Evolutionary conservation across 805 yeast genomes (phyloP), one percentile per base, ranked within the genome.

Genomic region (Lipomyces yamadae): DNA sequence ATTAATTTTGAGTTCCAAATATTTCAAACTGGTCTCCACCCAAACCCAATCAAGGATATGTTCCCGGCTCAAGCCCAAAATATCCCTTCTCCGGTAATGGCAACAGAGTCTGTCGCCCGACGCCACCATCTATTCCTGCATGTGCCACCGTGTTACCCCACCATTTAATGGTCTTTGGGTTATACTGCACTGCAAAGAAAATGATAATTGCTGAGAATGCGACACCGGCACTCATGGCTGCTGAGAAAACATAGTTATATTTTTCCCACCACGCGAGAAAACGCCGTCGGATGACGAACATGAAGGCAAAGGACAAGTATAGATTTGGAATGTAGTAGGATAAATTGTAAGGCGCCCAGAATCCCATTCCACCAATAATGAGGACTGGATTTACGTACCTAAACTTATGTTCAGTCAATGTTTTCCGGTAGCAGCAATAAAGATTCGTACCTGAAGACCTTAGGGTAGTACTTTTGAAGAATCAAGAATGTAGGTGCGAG

Each of bases 201-300:
- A 88, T 83, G 35, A 87, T 67, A 61, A 88, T 78, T 1, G 88
- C 83, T 33, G 89, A 83, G 70, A 86, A 81, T 0, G 91, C 91
- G 15, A 88, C 83, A 0, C 91, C 91, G 7, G 88, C 84, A 57
- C 88, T 88, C 32, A 89, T 75, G 1, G 86, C 92, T 32, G 89
- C 86, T n/a, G 90, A 84, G 61, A 89, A 77, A 3, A 88, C 83
- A 74, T 87, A 88, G 75, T 88, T 88, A 76, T 89, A 89, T 76
- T 88, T 88, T 52, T 88, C 87, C 92, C 92, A 89, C 93, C 92
- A 89, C 58, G 81, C 78, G 59, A 84, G 79, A 78, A 85, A 87
- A 67, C 81, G 79, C 59, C 84, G 81, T 66, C 85, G 86, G 65
- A 88, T 77, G 72, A 81, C 80, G 76, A 82, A 86, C 79, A 86